Evolutionary conservation across 768 basidiomycete genomes (phyloP), one percentile per base, ranked within the genome.

Genomic region (Atractiella rhizophila): DNA sequence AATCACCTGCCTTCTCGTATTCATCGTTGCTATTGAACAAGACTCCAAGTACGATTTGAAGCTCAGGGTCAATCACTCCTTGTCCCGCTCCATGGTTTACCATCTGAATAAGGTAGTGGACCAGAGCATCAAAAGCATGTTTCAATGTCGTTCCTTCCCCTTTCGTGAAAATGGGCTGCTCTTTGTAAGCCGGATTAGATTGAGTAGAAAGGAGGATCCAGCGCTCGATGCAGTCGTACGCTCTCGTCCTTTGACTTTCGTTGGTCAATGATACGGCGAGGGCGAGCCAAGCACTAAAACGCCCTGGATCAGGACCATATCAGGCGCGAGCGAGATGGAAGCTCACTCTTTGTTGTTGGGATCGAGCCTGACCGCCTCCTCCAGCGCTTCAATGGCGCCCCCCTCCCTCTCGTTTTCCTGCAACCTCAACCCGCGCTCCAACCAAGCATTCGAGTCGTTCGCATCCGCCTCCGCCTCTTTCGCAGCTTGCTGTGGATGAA

Each of bases 361-460:
- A 51, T 88, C 76, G 27, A 96, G 68, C 46, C 77, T 71, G 37
- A 83, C 62, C 9, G 83, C 74, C 41, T 74, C 74, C 36, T 67
- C 63, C 16, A 98, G 67, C 2, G 91, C 91, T 40, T 73, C 67
- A 30, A 96, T 68, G 4, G 91, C 91, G 51, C 81, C 74, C 7
- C 68, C 66, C 60, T 98, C 91, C 13, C 86, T 73, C 58, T 98
- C 91, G 56, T 86, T 91, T 60, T 91, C 86, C 58, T 98, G 91
- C 54, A 96, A 91, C 59, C 80, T 85, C 36, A 98, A 74, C 20
- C 91, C 91, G 37, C 96, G 73, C 49, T 76, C 70, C 54, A 69
- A 86, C 91, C 91, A 98, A 8, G 74, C 75, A 27, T 60, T 49
- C 4, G 77, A 71, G 50, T 77, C 68, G 8, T 56, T 61, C 46